A percentile compares a stretch with the other conserved stretches of the same genome.
Conservation (phyloP, 2,329 filamentous ascomycete species). For the Akanthomyces lecanii region DNA sequence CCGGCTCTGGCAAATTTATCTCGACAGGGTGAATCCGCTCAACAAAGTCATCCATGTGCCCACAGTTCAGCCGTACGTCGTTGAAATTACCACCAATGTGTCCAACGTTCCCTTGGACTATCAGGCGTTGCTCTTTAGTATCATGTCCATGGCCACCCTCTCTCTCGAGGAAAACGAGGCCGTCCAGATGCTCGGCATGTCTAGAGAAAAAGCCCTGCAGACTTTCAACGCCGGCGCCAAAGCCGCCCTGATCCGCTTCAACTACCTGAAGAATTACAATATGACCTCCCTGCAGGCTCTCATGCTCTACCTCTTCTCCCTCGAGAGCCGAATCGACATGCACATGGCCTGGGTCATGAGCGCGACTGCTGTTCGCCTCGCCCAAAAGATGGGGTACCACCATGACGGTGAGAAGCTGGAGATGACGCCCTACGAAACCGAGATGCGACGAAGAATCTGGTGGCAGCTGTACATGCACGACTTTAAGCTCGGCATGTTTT, state of each 20-base stretch:
- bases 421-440: slow-evolving; percentile 58
- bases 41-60: slow-evolving; percentile 71
- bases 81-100: slow-evolving; percentile 57
- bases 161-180: slow-evolving; percentile 55
- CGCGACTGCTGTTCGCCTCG: slow-evolving; percentile 58
- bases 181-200: slow-evolving; percentile 45
- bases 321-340: slow-evolving; percentile 55
- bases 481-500: slow-evolving; percentile 52
- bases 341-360: slow-evolving; percentile 59
- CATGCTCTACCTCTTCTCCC: slow-evolving; percentile 53
- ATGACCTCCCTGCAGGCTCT: slow-evolving; percentile 56
- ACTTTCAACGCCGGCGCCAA: slow-evolving; percentile 51
- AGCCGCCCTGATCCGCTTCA: slow-evolving; percentile 44
- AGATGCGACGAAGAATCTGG: slow-evolving; percentile 66
- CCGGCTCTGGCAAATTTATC: slow-evolving; percentile 68
- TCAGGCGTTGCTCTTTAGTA: slow-evolving; percentile 60
- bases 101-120: slow-evolving; percentile 51
- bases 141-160: slow-evolving; percentile 59
- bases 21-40: slow-evolving; percentile 71
- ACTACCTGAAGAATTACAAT: slow-evolving; percentile 57
- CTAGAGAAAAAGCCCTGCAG: slow-evolving; percentile 46
- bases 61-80: slow-evolving; percentile 60
- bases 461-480: slow-evolving; percentile 60
- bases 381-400: slow-evolving; percentile 64
- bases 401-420: slow-evolving; percentile 55